These are phyloP conservation scores for Irpex sp. DNA, from an alignment of 1,284 basidiomycete genomes.

Conservation along the genomic window DNA sequence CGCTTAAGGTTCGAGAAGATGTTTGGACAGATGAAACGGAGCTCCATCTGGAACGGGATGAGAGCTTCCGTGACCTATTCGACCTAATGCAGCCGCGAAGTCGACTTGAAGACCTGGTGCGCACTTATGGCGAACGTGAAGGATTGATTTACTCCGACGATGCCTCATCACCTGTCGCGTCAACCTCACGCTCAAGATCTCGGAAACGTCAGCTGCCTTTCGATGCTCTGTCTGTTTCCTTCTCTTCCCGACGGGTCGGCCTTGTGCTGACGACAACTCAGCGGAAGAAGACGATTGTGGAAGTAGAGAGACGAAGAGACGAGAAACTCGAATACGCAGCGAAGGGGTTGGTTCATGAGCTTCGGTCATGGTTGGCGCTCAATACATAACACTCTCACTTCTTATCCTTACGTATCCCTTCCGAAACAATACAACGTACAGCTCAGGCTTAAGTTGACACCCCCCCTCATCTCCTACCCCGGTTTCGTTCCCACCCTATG, in stretches of 20 bases:
- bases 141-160: conserved; percentile 38
- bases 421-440: too few relatives aligned
- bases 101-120: conserved; percentile 68
- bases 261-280: conserved; percentile 41
- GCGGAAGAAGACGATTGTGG: conserved; percentile 53
- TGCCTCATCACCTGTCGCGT: conserved; percentile 1
- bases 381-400: background rate
- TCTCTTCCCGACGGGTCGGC: conserved; percentile 55
- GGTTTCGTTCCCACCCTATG: background rate
- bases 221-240: conserved; percentile 47
- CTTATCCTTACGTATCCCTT: too few relatives aligned
- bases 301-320: conserved; percentile 47
- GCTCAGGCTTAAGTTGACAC: background rate
- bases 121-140: conserved; percentile 52
- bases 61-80: conserved; percentile 73
- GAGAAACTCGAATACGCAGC: conserved; percentile 61
- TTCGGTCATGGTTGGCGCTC: conserved; percentile 24
- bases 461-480: background rate
- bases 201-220: conserved; percentile 30
- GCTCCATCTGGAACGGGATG: conserved; percentile 68
- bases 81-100: conserved; percentile 69
- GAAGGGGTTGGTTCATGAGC: conserved; percentile 42
- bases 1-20: conserved; percentile 74
- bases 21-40: conserved; percentile 67
- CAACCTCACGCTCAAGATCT: conserved; percentile 6